phyloP scores from a whole-genome alignment of 2,329 filamentous ascomycete species.

The Microdochium paspali region DNA sequence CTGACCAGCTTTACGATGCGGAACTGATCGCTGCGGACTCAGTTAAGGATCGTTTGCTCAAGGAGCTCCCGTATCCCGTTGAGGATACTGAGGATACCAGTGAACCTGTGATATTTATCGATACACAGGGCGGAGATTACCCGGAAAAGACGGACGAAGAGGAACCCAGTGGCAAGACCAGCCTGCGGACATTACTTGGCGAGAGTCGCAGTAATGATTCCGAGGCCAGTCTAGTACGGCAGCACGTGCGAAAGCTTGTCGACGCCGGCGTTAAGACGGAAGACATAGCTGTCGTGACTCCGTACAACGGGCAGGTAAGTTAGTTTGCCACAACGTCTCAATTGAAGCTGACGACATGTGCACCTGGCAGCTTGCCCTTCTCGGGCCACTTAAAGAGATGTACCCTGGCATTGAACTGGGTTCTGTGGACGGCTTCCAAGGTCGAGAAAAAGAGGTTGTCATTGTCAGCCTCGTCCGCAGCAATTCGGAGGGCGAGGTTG shows the following conservation, averaged over 20 bases:
- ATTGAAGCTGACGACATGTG: constrained; percentile 1
- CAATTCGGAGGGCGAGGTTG: constrained; percentile 78
- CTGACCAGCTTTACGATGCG: constrained; percentile 75
- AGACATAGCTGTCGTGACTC: constrained; percentile 89
- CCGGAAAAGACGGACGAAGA: constrained; percentile 74
- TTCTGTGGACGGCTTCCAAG: constrained; percentile 94
- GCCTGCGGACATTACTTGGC: constrained; percentile 22
- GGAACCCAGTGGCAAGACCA: constrained; percentile 33
- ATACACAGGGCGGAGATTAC: constrained; percentile 92
- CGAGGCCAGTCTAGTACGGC: constrained; percentile 72
- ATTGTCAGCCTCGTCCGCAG: constrained; percentile 90
- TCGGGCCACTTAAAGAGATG: constrained; percentile 70
- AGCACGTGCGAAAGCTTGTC: constrained; percentile 70
- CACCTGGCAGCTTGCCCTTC: constrained; percentile 55
- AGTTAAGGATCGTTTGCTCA: constrained; percentile 68
- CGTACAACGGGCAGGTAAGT: constrained; percentile 83
- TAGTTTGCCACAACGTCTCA: neutral
- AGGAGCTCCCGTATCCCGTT: constrained; percentile 69
- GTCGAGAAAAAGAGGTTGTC: constrained; percentile 91
- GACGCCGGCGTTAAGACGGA: constrained; percentile 68
- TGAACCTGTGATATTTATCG: constrained; percentile 86
- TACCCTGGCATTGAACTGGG: constrained; percentile 88
- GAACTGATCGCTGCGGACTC: constrained; percentile 71
- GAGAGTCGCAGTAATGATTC: constrained; percentile 85
- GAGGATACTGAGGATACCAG: constrained; percentile 74